These are phyloP conservation scores for Colletotrichum sansevieriae DNA, from an alignment of 2,329 filamentous ascomycete species.

Conservation along the genomic window DNA sequence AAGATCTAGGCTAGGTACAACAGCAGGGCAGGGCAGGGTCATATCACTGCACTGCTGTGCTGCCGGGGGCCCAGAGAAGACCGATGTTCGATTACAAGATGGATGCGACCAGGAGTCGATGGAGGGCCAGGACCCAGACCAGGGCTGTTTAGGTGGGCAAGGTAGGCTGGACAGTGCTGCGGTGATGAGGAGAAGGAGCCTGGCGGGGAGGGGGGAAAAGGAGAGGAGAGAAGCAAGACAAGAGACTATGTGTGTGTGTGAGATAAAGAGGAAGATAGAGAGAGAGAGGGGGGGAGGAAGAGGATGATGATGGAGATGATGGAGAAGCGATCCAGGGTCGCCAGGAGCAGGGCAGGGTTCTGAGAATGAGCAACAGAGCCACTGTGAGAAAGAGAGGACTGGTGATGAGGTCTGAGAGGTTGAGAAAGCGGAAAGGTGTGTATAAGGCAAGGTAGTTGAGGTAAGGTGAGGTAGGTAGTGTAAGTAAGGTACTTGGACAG, in stretches of 20 bases:
- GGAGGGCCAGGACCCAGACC: conserved; percentile 33
- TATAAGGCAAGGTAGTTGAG: too few species aligned
- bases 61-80: conserved; percentile 28
- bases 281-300: neutral
- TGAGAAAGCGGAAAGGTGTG: too few species aligned
- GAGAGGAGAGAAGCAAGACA: conserved; percentile 6
- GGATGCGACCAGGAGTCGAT: conserved; percentile 38
- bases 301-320: conserved; percentile 8
- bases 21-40: conserved; percentile 35
- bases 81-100: conserved; percentile 33
- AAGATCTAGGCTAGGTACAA: conserved; percentile 41
- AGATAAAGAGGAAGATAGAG: too few species aligned
- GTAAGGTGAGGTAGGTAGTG: too few species aligned
- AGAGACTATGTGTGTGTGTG: too few species aligned
- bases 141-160: conserved; percentile 33
- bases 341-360: neutral
- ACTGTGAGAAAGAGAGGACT: neutral
- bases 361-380: neutral
- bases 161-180: conserved; percentile 33
- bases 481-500: too few species aligned
- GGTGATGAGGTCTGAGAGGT: neutral
- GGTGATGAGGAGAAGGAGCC: conserved; percentile 21
- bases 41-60: conserved; percentile 38
- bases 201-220: conserved; percentile 7
- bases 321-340: conserved; percentile 8